Percentiles rank a stretch among this genome's conserved stretches.
These are phyloP conservation scores for Ogataea hybrid DNA, from an alignment of 1,139 yeast genomes.

Conservation along the genomic window DNA sequence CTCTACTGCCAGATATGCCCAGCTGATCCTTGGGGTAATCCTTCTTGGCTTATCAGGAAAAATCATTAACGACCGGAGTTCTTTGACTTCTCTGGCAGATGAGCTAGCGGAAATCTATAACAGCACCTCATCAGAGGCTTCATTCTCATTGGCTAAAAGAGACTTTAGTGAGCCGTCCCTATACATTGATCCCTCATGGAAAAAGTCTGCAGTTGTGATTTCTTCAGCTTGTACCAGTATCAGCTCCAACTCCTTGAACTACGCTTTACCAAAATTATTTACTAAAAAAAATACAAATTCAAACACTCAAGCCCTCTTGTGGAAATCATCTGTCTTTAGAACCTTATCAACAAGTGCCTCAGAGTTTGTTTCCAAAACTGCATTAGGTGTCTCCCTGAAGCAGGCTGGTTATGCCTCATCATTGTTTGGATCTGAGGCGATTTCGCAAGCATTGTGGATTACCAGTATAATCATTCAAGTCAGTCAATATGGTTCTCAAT, in stretches of 20 bases:
- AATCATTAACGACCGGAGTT: constrained; percentile 12
- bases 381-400: constrained; percentile 5
- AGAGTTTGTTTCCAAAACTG: constrained; percentile 4
- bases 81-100: constrained; percentile 10
- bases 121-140: constrained; percentile 1
- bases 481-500: constrained; percentile 17
- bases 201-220: constrained; percentile 17
- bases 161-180: constrained; percentile 7
- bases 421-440: constrained; percentile 17
- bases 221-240: constrained; percentile 18
- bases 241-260: constrained; percentile 16
- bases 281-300: constrained; percentile 4
- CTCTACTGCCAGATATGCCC: constrained; percentile 4
- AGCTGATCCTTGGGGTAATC: constrained; percentile 10
- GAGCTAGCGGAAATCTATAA: constrained; percentile 14
- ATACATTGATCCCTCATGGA: constrained; percentile 19
- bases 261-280: constrained; percentile 14
- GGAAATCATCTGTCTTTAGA: constrained; percentile 6
- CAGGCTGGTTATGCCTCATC: constrained; percentile 16
- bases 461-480: constrained; percentile 17
- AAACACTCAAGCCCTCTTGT: not conserved
- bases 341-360: constrained; percentile 9
- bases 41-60: constrained; percentile 16
- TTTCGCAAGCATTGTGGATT: constrained; percentile 19
- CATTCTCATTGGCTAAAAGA: constrained; percentile 3